These are phyloP conservation scores for Aspergillus carlsbadensis DNA, from an alignment of 495 filamentous ascomycete species.

Conservation along the genomic window DNA sequence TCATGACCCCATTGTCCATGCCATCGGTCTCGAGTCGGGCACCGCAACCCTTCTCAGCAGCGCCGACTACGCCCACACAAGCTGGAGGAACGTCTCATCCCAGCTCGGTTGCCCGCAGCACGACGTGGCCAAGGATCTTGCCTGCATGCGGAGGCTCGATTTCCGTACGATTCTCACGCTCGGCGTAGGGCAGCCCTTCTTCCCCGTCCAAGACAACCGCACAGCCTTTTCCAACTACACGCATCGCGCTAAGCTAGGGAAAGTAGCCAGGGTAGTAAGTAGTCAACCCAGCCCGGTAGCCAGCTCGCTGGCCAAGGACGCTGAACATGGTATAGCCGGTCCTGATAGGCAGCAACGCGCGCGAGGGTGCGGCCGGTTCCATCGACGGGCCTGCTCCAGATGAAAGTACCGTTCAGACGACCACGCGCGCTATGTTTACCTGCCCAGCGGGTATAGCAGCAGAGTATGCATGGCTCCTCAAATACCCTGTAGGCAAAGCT, in stretches of 20 bases:
- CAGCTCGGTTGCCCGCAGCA: slow-evolving; percentile 11
- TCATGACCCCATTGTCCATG: slow-evolving; percentile 14
- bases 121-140: neutral
- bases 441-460: slow-evolving; percentile 3
- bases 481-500: neutral
- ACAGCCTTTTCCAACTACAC: slow-evolving; percentile 20
- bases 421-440: too few species aligned
- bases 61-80: slow-evolving; percentile 13
- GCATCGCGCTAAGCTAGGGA: too few species aligned
- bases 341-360: neutral
- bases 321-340: slow-evolving; percentile 3
- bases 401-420: too few species aligned
- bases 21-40: slow-evolving; percentile 15
- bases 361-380: slow-evolving; percentile 10
- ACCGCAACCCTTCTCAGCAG: slow-evolving; percentile 7
- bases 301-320: too few species aligned
- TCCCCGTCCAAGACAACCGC: slow-evolving; percentile 17
- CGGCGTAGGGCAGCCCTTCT: slow-evolving; percentile 9
- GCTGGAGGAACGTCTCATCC: slow-evolving; percentile 15
- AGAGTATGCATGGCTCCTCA: neutral
- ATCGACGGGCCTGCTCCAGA: slow-evolving; percentile 9
- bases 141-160: slow-evolving; percentile 14
- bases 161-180: neutral
- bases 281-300: too few species aligned
- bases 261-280: slow-evolving; percentile 4